Evolutionary conservation across 208 protist genomes (phyloP).

Genomic region (Trypanosoma scelopori): DNA sequence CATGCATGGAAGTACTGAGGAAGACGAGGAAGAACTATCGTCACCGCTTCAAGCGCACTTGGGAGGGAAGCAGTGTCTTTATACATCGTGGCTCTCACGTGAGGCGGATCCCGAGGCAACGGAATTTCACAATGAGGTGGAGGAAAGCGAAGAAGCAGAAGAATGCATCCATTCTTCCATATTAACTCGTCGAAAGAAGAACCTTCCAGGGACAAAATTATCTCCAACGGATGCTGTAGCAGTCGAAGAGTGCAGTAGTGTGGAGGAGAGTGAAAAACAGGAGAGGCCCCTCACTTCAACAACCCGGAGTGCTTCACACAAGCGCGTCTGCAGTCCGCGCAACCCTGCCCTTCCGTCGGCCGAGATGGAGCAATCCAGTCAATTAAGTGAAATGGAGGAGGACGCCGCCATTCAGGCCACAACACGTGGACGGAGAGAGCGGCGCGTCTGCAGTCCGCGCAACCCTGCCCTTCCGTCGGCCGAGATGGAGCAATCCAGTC

Average conservation of each 20-base stretch:
- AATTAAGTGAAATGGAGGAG: not conserved
- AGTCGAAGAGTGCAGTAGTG: no score
- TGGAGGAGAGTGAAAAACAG: not conserved
- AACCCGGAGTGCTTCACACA: not conserved
- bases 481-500: not conserved
- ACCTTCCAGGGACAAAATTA: not conserved
- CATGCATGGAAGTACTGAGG: not conserved
- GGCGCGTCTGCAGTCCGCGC: not conserved
- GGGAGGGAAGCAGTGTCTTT: conserved; percentile 15
- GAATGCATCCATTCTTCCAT: not conserved
- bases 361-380: not conserved
- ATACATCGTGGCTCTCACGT: conserved; percentile 1
- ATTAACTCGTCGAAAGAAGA: not conserved
- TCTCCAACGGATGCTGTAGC: no score
- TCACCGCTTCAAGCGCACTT: conserved; percentile 20
- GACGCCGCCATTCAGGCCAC: not conserved
- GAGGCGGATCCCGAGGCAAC: not conserved
- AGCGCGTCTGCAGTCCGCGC: not conserved
- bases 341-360: not conserved
- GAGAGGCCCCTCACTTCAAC: not conserved
- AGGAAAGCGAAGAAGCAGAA: not conserved
- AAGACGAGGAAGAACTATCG: conserved; percentile 22
- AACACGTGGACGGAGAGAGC: not conserved
- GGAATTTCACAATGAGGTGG: conserved; percentile 2
- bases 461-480: not conserved